Conservation (phyloP, 306 rosid genomes). For the Macrotyloma uniflorum region DNA sequence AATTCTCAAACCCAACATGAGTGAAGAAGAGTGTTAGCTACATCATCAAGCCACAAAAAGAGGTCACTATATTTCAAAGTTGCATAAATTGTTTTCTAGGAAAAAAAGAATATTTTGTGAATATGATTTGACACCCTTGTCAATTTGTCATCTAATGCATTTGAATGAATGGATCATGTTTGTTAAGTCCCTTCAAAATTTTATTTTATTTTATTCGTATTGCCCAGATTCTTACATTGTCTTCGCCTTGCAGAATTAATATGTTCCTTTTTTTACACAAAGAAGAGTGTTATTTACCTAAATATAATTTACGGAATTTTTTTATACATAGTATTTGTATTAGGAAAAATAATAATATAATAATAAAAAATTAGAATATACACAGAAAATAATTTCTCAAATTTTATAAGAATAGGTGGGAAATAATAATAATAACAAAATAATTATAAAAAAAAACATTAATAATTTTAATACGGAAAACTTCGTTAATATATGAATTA, state of each 20-base stretch:
- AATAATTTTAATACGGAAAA: too few species aligned
- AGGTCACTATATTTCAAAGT: neutral
- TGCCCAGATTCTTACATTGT: neutral
- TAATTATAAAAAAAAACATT: too few species aligned
- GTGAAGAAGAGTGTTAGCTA: neutral
- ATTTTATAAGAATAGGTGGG: too few species aligned
- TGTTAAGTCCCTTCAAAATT: neutral
- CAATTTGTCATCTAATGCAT: constrained; percentile 25
- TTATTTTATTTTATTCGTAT: neutral
- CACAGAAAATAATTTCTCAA: too few species aligned
- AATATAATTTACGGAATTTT: too few species aligned
- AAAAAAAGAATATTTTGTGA: constrained; percentile 32
- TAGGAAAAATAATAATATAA: too few species aligned
- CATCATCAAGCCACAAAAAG: constrained; percentile 35
- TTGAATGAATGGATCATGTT: neutral
- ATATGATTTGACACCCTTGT: constrained; percentile 9
- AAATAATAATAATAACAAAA: too few species aligned
- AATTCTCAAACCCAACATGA: neutral
- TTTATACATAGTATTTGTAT: too few species aligned
- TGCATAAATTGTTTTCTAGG: constrained; percentile 10
- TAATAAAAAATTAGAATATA: too few species aligned
- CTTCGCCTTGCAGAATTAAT: neutral
- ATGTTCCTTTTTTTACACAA: too few species aligned
- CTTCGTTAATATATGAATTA: too few species aligned
- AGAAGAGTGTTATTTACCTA: too few species aligned